These are phyloP conservation scores for Didymella lethalis DNA, from an alignment of 2,329 filamentous ascomycete genomes.

Conservation along the genomic window DNA sequence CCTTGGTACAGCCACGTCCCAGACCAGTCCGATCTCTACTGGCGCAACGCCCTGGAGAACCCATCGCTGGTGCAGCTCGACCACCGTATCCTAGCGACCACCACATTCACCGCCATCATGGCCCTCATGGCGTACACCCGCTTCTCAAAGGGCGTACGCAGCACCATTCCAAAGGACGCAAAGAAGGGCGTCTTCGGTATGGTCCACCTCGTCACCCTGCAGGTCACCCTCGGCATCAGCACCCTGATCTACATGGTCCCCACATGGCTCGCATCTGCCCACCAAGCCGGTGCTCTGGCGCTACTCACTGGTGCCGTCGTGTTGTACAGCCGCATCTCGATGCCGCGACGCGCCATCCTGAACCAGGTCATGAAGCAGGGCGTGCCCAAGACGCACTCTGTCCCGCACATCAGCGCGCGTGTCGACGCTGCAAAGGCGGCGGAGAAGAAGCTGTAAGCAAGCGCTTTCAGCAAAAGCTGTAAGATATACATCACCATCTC, in stretches of 20 bases:
- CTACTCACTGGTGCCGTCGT: constrained; percentile 83
- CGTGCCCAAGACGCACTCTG: constrained; percentile 23
- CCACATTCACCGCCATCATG: constrained; percentile 83
- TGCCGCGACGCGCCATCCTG: constrained; percentile 45
- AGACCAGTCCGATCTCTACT: constrained; percentile 85
- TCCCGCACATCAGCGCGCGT: constrained; percentile 34
- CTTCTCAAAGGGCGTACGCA: constrained; percentile 70
- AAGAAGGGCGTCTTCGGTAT: constrained; percentile 80
- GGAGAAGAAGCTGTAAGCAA: constrained; percentile 27
- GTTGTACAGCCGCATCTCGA: constrained; percentile 66
- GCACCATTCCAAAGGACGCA: constrained; percentile 63
- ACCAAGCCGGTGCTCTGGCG: constrained; percentile 89
- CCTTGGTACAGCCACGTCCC: constrained; percentile 81
- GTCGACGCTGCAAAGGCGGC: constrained; percentile 29
- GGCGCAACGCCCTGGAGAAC: constrained; percentile 98
- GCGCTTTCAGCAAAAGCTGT: background rate
- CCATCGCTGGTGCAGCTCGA: constrained; percentile 94
- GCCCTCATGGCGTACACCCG: constrained; percentile 82
- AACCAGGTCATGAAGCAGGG: constrained; percentile 40
- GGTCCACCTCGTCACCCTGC: constrained; percentile 80
- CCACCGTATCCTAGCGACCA: constrained; percentile 89
- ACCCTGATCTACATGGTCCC: constrained; percentile 96
- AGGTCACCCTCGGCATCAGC: constrained; percentile 85
- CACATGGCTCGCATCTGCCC: constrained; percentile 82
- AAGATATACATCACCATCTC: constrained; percentile 13